Percentiles rank a stretch among this genome's conserved stretches.
Evolutionary conservation across 1,139 yeast genomes (phyloP).

Genomic region (Yamadazyma songkhlaensis): DNA sequence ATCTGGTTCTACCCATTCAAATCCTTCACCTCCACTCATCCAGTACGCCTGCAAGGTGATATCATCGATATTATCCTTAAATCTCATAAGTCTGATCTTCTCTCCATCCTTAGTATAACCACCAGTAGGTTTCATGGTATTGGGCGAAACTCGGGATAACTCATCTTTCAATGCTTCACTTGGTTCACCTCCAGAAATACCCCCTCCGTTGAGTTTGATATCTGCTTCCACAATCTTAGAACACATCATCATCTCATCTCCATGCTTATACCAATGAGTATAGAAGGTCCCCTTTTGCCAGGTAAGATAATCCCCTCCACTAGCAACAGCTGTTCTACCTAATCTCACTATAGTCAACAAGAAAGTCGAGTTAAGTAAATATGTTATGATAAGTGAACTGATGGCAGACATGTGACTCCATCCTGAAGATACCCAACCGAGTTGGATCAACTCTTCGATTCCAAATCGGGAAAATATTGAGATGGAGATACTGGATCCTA

Average conservation of each 20-base stretch:
- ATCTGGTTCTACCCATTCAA: constrained; percentile 79
- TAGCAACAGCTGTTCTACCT: constrained; percentile 43
- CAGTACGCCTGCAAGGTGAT: constrained; percentile 69
- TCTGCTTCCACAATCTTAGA: constrained; percentile 67
- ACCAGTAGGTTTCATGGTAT: constrained; percentile 29
- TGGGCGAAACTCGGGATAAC: constrained; percentile 31
- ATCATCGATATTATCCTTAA: constrained; percentile 49
- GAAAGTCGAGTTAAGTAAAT: constrained; percentile 59
- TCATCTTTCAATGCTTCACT: constrained; percentile 36
- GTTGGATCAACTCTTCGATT: constrained; percentile 32
- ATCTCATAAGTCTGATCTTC: constrained; percentile 37
- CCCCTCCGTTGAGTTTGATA: constrained; percentile 47
- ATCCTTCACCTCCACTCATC: constrained; percentile 74
- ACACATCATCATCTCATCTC: constrained; percentile 68
- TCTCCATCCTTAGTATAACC: constrained; percentile 39
- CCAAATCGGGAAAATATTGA: constrained; percentile 41
- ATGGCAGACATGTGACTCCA: constrained; percentile 50
- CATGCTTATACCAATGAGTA: constrained; percentile 61
- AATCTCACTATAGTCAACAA: constrained; percentile 58
- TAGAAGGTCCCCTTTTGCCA: constrained; percentile 70
- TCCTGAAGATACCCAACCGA: constrained; percentile 28
- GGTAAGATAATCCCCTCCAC: constrained; percentile 56
- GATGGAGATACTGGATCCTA: constrained; percentile 31
- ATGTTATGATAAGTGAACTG: constrained; percentile 62
- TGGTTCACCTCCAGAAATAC: constrained; percentile 32